Evolutionary conservation across 2,329 filamentous ascomycete genomes (phyloP).

Genomic region (Parascedosporium putredinis): DNA sequence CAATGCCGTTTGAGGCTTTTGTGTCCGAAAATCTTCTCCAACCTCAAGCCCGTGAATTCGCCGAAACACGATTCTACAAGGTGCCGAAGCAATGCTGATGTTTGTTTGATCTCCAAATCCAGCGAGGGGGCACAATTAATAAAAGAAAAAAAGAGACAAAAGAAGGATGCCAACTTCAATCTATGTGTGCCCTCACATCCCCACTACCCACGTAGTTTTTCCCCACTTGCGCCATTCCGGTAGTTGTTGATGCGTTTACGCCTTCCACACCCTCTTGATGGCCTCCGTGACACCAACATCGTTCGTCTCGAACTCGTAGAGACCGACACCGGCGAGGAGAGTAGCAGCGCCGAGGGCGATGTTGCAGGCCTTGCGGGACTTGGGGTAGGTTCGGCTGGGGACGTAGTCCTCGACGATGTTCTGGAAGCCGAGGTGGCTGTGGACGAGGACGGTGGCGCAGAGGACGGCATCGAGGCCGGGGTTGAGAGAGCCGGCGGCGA

Average conservation of each 20-base stretch:
- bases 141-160: too few relatives aligned
- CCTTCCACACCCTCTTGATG: slow-evolving; percentile 81
- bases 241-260: slow-evolving; percentile 32
- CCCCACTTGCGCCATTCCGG: background rate
- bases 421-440: slow-evolving; percentile 95
- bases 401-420: slow-evolving; percentile 87
- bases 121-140: background rate
- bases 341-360: slow-evolving; percentile 76
- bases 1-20: background rate
- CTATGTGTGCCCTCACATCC: too few relatives aligned
- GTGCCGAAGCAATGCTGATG: background rate
- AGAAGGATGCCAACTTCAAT: too few relatives aligned
- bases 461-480: slow-evolving; percentile 79
- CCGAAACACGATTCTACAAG: background rate
- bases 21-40: background rate
- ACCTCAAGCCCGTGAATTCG: background rate
- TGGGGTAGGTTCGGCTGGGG: slow-evolving; percentile 59
- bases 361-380: slow-evolving; percentile 52
- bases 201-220: background rate
- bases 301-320: slow-evolving; percentile 99
- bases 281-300: slow-evolving; percentile 90
- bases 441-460: slow-evolving; percentile 72
- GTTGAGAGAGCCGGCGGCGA: slow-evolving; percentile 85
- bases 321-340: slow-evolving; percentile 68
- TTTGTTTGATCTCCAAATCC: too few relatives aligned